Base-by-base conservation (phyloP, 495 filamentous ascomycete species). In the Chaetomidium leptoderma region DNA sequence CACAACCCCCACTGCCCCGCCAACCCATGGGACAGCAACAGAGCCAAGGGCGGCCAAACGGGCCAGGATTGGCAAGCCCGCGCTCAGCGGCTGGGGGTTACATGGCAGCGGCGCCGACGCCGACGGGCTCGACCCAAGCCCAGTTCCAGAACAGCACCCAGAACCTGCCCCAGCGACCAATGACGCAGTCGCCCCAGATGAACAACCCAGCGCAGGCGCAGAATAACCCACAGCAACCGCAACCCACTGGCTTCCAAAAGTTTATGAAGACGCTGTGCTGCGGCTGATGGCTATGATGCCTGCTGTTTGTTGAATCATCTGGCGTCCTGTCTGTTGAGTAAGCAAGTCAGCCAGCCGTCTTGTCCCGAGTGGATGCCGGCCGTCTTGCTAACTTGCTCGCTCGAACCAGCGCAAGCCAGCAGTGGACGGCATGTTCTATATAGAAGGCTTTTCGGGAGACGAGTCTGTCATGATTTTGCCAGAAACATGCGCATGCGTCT, bases 61-160 rank as follows among this genome's bases (percentile, higher is more conserved):
- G 75, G 67, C 76, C 77, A 76, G 83, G 79, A 70, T 81, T 83
- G 82, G 81, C 79, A 74, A 79, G 83, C 63, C 92, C 91, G 75
- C 90, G 88, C 80, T 79, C 78, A 72, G 75, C 76, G 72, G 80
- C 78, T 73, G 87, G 84, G 80, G 87, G 84, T 56, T 79, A 92
- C 66, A 82, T 81, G 66, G 79, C 53, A 24, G 47, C 59, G 17
- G 61, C 56, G 47, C 60, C 78, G 69, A 95, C 91, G 59, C 88
- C 91, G 58, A 82, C 88, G 54, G 85, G 85, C 60, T 92, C 89
- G 64, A 92, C 87, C 55, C 87, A 90, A 72, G 90, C 91, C 57
- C 91, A 95, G 68, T 95, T 95, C 78, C 88, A 91, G 75, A 88
- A 85, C 78, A 91, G 88, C 73, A 88, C 86, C 65, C 87, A 89